These are phyloP conservation scores for Collybiopsis confluens DNA, from an alignment of 768 basidiomycete species.

Conservation along the genomic window DNA sequence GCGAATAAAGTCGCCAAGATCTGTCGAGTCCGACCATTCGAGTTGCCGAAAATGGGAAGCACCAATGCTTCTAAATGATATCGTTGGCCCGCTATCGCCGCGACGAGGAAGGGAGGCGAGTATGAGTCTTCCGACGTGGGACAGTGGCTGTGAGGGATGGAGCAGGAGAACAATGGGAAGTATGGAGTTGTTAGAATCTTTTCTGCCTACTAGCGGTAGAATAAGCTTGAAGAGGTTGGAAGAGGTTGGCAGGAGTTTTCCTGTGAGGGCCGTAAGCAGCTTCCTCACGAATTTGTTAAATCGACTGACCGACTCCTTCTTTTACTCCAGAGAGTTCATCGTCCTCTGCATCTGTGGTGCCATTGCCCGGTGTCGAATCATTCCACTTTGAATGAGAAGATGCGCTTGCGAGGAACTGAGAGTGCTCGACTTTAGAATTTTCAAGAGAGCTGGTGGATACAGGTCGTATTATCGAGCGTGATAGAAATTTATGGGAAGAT, in stretches of 20 bases:
- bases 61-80: constrained; percentile 49
- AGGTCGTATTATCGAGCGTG: neutral
- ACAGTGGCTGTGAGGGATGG: constrained; percentile 66
- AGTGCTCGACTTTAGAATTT: constrained; percentile 35
- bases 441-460: constrained; percentile 17
- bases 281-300: neutral
- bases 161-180: constrained; percentile 54
- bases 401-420: constrained; percentile 41
- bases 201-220: constrained; percentile 39
- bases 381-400: constrained; percentile 30
- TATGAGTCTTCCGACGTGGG: constrained; percentile 58
- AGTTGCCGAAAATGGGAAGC: constrained; percentile 22
- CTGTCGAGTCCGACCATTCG: constrained; percentile 61
- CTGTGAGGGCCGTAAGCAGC: constrained; percentile 24
- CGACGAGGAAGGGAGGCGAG: constrained; percentile 33
- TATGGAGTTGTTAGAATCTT: constrained; percentile 8
- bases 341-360: constrained; percentile 3
- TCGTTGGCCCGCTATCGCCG: constrained; percentile 8
- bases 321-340: constrained; percentile 23
- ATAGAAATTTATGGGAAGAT: too few species aligned
- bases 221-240: constrained; percentile 67
- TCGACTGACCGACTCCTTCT: constrained; percentile 30
- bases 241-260: constrained; percentile 57
- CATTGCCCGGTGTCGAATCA: constrained; percentile 8
- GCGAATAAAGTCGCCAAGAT: constrained; percentile 62